Evolutionary conservation across 768 basidiomycete genomes (phyloP).

Genomic region (Tubosaeta sp.): DNA sequence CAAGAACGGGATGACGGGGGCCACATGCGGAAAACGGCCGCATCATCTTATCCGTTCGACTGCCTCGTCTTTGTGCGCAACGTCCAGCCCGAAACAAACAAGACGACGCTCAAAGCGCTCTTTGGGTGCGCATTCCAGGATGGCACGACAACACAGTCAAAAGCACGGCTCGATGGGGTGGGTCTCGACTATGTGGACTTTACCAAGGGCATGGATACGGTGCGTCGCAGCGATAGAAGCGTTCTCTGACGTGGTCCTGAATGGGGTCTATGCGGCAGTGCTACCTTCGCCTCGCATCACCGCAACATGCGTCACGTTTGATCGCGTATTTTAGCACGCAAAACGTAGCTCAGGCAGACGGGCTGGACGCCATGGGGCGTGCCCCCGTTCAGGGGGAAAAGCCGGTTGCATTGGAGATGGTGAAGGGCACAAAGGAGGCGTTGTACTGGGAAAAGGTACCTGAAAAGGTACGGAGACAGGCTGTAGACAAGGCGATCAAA

Average conservation of each 20-base stretch:
- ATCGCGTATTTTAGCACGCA: constrained; percentile 40
- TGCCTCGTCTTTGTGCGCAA: constrained; percentile 72
- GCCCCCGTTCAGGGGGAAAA: constrained; percentile 12
- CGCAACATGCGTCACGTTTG: constrained; percentile 42
- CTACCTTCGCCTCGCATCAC: constrained; percentile 60
- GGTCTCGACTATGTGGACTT: constrained; percentile 78
- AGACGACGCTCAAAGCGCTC: constrained; percentile 66
- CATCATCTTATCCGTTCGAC: constrained; percentile 51
- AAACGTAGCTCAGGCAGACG: constrained; percentile 40
- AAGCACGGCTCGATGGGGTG: constrained; percentile 6
- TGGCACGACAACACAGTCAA: not conserved
- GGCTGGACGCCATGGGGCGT: constrained; percentile 52
- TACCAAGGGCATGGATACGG: constrained; percentile 70
- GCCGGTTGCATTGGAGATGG: constrained; percentile 48
- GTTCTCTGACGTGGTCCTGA: not conserved
- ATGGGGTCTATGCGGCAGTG: constrained; percentile 45
- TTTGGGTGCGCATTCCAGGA: constrained; percentile 43
- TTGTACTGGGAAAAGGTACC: constrained; percentile 82
- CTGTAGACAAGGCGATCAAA: constrained; percentile 45
- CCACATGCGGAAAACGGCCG: constrained; percentile 8
- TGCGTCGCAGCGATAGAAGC: constrained; percentile 28
- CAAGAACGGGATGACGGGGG: not conserved
- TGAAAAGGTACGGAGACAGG: constrained; percentile 60
- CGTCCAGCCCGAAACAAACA: constrained; percentile 73
- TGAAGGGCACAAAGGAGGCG: constrained; percentile 59